These are phyloP conservation scores for Nannochloris sp. DNA, from an alignment of 139 green algal genomes.

Conservation along the genomic window DNA sequence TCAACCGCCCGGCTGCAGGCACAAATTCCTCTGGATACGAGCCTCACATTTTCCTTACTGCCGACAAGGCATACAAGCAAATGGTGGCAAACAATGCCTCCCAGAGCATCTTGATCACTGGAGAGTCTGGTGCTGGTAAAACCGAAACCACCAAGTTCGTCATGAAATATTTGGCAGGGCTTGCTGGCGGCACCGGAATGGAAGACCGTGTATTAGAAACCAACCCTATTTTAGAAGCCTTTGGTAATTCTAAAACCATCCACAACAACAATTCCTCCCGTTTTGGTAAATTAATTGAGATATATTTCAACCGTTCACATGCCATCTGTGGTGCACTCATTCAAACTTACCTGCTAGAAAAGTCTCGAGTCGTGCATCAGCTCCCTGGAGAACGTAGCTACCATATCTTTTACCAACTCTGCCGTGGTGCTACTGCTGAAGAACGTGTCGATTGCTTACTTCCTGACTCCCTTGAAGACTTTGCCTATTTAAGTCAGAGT, in stretches of 20 bases:
- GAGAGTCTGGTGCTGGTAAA: slow-evolving; percentile 82
- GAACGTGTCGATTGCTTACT: slow-evolving; percentile 22
- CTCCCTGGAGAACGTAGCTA: slow-evolving; percentile 71
- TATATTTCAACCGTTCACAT: slow-evolving; percentile 68
- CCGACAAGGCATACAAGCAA: slow-evolving; percentile 65
- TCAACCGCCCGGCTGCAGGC: slow-evolving; percentile 10
- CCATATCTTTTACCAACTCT: slow-evolving; percentile 94
- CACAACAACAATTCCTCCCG: slow-evolving; percentile 89
- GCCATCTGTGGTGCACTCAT: slow-evolving; percentile 63
- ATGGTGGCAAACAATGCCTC: slow-evolving; percentile 18
- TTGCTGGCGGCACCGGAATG: slow-evolving; percentile 61
- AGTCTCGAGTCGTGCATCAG: slow-evolving; percentile 51
- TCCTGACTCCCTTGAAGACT: slow-evolving; percentile 21
- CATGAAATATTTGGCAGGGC: slow-evolving; percentile 81
- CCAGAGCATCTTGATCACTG: slow-evolving; percentile 56
- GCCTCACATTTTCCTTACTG: slow-evolving; percentile 78
- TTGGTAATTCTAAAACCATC: slow-evolving; percentile 93
- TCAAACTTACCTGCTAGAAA: slow-evolving; percentile 91
- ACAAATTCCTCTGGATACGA: neutral
- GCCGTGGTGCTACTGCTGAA: slow-evolving; percentile 48
- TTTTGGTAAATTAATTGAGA: slow-evolving; percentile 90
- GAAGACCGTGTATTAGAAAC: slow-evolving; percentile 64
- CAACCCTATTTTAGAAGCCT: slow-evolving; percentile 91
- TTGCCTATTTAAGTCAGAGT: slow-evolving; percentile 51
- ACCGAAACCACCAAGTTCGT: slow-evolving; percentile 94